Evolutionary conservation across 495 filamentous ascomycete genomes (phyloP), one percentile per base, ranked within the genome.

Genomic region (Annulohypoxylon stygium): DNA sequence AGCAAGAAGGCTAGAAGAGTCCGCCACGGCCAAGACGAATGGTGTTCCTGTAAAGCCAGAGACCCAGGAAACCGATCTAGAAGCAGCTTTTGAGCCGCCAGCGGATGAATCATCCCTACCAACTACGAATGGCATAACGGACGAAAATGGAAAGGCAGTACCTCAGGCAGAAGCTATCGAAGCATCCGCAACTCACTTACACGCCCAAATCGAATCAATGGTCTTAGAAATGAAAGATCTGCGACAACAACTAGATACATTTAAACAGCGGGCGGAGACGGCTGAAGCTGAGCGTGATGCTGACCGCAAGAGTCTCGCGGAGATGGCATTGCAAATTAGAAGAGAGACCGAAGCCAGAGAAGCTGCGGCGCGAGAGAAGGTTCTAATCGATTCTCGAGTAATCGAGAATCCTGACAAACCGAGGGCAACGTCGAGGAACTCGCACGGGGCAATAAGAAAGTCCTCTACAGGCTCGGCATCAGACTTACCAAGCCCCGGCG

Each of bases 241-340:
- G 82, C 93, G 90, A 78, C 84, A 89, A 65, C 89, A 95, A 79
- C 90, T 97, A 75, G 90, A 95, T 55, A 81, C 82, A 0, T 97
- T 93, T 81, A 90, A 90, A 71, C 81, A 87, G 14, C 89, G 93
- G 12, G 93, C 94, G 2, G 91, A 97, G 78, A 88, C 83, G 54
- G 94, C 95, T 3, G 94, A 97, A 77, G 83, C 86, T 18, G 93
- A 97, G 70, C 86, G 88, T 26, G 85, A 87, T 65, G 82, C 86
- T 41, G 86, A 89, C 55, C 89, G 90, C 59, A 90, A 90, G 77
- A 92, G 90, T 1, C 81, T 99, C 23, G 90, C 91, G 0, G 93
- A 97, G 77, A 95, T 98, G 94, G 90, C 98, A 14, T 88, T 93
- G 74, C 91, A 91, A 33, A 89, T 97, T 50, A 88, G 93, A 53